Evolutionary conservation across 768 basidiomycete genomes (phyloP).

Genomic region (Mycena kentingensis): DNA sequence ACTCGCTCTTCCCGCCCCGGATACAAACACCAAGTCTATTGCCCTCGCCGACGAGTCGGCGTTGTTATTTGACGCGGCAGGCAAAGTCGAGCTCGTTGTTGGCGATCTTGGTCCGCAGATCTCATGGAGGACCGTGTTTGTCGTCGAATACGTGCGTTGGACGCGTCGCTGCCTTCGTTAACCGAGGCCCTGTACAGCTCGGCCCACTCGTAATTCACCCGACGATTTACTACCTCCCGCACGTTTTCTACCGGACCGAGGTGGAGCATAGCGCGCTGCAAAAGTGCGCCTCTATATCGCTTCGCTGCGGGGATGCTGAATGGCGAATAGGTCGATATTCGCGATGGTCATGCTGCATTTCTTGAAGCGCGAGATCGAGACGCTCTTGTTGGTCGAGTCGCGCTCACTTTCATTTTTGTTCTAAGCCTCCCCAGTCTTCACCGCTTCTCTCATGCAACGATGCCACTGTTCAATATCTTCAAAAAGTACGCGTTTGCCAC

Average conservation of each 20-base stretch:
- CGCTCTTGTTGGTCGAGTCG: constrained; percentile 67
- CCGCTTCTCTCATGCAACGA: constrained; percentile 92
- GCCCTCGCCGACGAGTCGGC: constrained; percentile 65
- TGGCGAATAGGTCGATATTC: constrained; percentile 58
- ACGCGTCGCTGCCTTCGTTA: neutral
- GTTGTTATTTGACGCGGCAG: constrained; percentile 51
- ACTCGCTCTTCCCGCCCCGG: constrained; percentile 63
- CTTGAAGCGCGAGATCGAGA: constrained; percentile 89
- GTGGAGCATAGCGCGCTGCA: constrained; percentile 79
- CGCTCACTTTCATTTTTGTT: neutral
- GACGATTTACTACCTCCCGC: constrained; percentile 71
- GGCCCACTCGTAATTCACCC: constrained; percentile 93
- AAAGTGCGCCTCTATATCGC: constrained; percentile 46
- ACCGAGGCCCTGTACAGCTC: constrained; percentile 44
- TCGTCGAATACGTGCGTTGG: constrained; percentile 88
- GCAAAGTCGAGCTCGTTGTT: constrained; percentile 67
- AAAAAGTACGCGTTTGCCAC: constrained; percentile 68
- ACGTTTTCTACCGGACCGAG: constrained; percentile 65
- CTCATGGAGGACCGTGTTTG: constrained; percentile 84
- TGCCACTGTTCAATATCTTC: constrained; percentile 85
- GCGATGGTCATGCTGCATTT: constrained; percentile 84
- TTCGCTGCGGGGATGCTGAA: constrained; percentile 1
- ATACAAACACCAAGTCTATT: constrained; percentile 61
- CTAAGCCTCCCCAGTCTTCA: constrained; percentile 63
- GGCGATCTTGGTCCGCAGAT: constrained; percentile 94